phyloP scores from a whole-genome alignment of 352 stramenopile genomes.

The Pythium sp. region DNA sequence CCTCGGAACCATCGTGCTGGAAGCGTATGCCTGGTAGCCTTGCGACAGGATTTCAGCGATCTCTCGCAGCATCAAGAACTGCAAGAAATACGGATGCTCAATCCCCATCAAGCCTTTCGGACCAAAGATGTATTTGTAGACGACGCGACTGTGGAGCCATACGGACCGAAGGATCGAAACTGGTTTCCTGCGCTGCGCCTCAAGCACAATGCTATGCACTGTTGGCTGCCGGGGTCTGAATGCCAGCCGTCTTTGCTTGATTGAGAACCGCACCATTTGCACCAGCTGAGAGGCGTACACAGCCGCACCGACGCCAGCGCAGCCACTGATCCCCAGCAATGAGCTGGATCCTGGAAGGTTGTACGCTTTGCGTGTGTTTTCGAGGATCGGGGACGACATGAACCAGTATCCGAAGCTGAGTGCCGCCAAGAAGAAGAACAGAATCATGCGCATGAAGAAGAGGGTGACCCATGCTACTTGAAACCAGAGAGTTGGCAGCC shows the following conservation, averaged over 20 bases:
- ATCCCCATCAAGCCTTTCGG: conserved; percentile 12
- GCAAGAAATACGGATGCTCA: conserved; percentile 16
- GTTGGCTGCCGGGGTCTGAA: not conserved
- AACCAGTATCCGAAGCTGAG: conserved; percentile 12
- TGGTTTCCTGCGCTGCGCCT: not conserved
- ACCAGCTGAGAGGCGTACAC: conserved; percentile 6
- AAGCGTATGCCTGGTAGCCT: conserved; percentile 29
- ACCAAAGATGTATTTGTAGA: conserved; percentile 2
- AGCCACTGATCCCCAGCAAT: conserved; percentile 6
- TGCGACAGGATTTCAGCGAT: conserved; percentile 26
- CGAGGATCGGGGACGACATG: conserved; percentile 10
- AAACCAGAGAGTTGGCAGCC: conserved; percentile 11
- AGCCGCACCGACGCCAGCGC: not conserved
- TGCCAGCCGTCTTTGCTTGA: conserved; percentile 2
- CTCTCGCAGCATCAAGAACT: conserved; percentile 22
- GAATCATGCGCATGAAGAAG: conserved; percentile 10
- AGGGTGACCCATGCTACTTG: not conserved
- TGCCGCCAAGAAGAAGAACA: conserved; percentile 8
- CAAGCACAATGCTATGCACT: not conserved
- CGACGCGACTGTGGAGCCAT: not conserved
- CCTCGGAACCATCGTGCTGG: conserved; percentile 24
- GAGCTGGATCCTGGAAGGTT: conserved; percentile 1
- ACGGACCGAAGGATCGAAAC: not conserved
- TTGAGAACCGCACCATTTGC: conserved; percentile 1
- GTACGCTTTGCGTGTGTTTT: conserved; percentile 2